Base-by-base conservation (phyloP, 140 eudicot genomes). In the Ambrosia hybrid region DNA sequence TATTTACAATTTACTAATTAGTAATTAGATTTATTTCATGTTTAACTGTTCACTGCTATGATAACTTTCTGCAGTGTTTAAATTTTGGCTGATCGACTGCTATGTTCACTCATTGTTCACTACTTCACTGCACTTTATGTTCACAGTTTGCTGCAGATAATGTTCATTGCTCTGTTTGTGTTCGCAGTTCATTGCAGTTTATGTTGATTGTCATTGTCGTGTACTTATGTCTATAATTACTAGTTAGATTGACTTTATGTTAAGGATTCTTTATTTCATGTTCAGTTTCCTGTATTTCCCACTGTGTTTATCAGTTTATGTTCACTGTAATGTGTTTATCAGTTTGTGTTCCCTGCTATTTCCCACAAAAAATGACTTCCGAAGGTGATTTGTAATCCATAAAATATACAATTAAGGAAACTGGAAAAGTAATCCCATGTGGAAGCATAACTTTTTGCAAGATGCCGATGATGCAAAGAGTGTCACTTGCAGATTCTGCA, bases 81-180 rank as follows among this genome's bases (percentile, higher is more conserved):
- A 55, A 56, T 56, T 26, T 57, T 57, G 38, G 26, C 64, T 9
- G 9, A 21, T 10, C 17, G 37, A 57, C 38, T 57, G 64, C 37
- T 26, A 26, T 57, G 64, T 26, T 57, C 64, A 57, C 33, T 57
- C 64, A 26, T 26, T 56, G 36, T 15, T 60, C 17, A 34, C 21
- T 34, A 38, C 46, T 11, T 33, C 64, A 49, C 64, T 21, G 64
- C 64, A 57, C 38, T 26, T 56, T 60, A 33, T 60, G 67, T 60
- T 34, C 21, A 60, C 21, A 61, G 48, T 34, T 61, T 43, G 48
- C 48, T 43, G 9, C 48, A 9, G 48, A 30, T 30, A 1, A 30
- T 30, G 34, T 30, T 30, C 34, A 30, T 2, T 30, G 34, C 34
- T 30, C 34, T 30, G 34, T 30, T 30, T 30, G 34, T 30, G 34